Conservation (phyloP, 2,329 filamentous ascomycete genomes). For the Fusarium kyushuense region DNA sequence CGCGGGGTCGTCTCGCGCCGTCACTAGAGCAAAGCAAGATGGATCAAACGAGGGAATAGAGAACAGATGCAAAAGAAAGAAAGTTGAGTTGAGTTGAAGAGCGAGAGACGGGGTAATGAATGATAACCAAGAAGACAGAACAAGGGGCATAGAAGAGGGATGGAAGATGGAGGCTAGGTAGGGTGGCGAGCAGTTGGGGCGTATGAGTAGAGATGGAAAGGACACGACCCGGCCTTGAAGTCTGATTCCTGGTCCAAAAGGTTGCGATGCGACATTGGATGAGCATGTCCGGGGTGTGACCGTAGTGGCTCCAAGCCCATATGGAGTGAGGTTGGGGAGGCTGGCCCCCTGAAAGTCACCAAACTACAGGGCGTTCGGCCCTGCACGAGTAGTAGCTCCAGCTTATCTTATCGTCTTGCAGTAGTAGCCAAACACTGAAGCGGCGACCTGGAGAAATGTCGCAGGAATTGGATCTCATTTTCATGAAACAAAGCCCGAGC, state of each 20-base stretch:
- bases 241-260: constrained; percentile 16
- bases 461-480: constrained; percentile 37
- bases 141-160: constrained; percentile 42
- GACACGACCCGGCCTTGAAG: constrained; percentile 26
- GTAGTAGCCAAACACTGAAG: constrained; percentile 11
- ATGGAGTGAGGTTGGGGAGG: constrained; percentile 39
- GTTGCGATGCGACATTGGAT: constrained; percentile 32
- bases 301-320: constrained; percentile 22
- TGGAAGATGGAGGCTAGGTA: constrained; percentile 42
- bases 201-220: constrained; percentile 26
- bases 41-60: constrained; percentile 15
- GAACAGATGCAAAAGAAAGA: constrained; percentile 6
- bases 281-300: constrained; percentile 27
- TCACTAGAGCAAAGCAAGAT: constrained; percentile 23
- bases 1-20: constrained; percentile 30
- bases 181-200: constrained; percentile 46
- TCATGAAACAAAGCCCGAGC: constrained; percentile 41
- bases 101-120: constrained; percentile 48
- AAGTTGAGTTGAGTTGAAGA: neutral
- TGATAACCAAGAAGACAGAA: constrained; percentile 26
- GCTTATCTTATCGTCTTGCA: constrained; percentile 42
- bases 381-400: constrained; percentile 31
- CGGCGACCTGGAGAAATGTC: neutral
- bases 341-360: constrained; percentile 26
- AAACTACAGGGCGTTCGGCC: constrained; percentile 32